A percentile compares a stretch with the other conserved stretches of the same genome.
Conservation (phyloP, 768 basidiomycete genomes). For the Pleurotus tuoliensis region DNA sequence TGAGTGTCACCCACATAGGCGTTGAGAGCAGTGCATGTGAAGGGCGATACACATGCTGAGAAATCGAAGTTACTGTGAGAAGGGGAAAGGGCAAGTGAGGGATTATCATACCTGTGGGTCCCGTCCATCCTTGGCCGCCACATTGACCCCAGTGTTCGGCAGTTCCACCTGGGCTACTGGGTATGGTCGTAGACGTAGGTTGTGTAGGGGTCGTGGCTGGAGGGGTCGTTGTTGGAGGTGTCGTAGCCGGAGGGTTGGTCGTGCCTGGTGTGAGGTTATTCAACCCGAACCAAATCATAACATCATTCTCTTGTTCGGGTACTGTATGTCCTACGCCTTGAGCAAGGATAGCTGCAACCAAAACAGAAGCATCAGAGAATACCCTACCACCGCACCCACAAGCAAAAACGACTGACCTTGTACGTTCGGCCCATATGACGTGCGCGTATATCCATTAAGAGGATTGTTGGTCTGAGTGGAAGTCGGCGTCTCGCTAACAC, state of each 20-base stretch:
- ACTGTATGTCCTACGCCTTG: slow-evolving; percentile 47
- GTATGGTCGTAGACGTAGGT: slow-evolving; percentile 10
- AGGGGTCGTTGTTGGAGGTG: slow-evolving; percentile 11
- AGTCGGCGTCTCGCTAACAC: slow-evolving; percentile 36
- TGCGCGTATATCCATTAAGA: slow-evolving; percentile 39
- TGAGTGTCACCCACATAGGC: slow-evolving; percentile 14
- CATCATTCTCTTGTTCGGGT: slow-evolving; percentile 43
- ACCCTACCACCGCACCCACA: background rate
- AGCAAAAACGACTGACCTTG: slow-evolving; percentile 17
- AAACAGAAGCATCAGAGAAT: background rate
- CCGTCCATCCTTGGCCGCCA: slow-evolving; percentile 27
- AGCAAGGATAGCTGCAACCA: slow-evolving; percentile 35
- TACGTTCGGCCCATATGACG: slow-evolving; percentile 45
- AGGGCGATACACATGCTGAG: slow-evolving; percentile 15
- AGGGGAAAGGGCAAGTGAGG: background rate
- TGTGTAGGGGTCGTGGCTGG: slow-evolving; percentile 15
- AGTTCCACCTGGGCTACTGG: slow-evolving; percentile 3
- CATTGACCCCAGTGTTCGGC: slow-evolving; percentile 27
- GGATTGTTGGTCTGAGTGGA: slow-evolving; percentile 38
- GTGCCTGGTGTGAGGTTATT: slow-evolving; percentile 18
- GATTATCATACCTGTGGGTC: slow-evolving; percentile 14
- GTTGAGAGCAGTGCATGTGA: slow-evolving; percentile 13
- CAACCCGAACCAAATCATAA: slow-evolving; percentile 46
- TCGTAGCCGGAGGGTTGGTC: slow-evolving; percentile 1
- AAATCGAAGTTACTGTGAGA: background rate